Conservation (phyloP, 2,329 filamentous ascomycete genomes). For the Talaromyces islandicus region DNA sequence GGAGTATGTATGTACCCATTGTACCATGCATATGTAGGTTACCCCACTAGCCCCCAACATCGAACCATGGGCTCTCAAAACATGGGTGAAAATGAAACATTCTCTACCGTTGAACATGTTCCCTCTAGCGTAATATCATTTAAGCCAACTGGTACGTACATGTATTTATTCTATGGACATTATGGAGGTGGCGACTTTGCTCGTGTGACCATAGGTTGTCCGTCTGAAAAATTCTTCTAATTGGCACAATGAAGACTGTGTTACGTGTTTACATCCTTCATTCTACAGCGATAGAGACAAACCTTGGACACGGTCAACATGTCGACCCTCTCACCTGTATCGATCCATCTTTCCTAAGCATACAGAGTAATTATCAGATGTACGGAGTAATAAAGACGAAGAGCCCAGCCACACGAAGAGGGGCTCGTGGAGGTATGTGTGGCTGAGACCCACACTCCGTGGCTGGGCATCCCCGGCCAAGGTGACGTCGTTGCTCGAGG, state of each 20-base stretch:
- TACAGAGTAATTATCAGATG: not conserved
- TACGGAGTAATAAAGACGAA: not conserved
- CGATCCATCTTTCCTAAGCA: not conserved
- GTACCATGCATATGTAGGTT: constrained; percentile 8
- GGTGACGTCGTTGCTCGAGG: not conserved
- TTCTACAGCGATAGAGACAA: not conserved
- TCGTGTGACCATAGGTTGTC: not conserved
- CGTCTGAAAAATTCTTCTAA: not conserved
- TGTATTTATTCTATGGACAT: not conserved
- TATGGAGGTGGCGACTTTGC: not conserved
- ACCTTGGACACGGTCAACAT: not conserved
- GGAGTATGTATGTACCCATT: no score
- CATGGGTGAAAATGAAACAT: not conserved
- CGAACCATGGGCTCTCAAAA: not conserved
- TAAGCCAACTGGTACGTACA: not conserved
- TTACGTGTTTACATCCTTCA: not conserved
- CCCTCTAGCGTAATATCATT: not conserved
- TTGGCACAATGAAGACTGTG: not conserved
- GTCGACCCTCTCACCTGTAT: not conserved
- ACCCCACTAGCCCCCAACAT: not conserved
- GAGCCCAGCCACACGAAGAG: not conserved
- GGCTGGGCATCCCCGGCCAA: not conserved
- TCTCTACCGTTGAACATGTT: not conserved
- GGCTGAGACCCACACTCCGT: not conserved
- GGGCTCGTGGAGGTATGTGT: not conserved